These are phyloP conservation scores for Leptodermis oblonga DNA, from an alignment of 257 asterid genomes.

Conservation along the genomic window DNA sequence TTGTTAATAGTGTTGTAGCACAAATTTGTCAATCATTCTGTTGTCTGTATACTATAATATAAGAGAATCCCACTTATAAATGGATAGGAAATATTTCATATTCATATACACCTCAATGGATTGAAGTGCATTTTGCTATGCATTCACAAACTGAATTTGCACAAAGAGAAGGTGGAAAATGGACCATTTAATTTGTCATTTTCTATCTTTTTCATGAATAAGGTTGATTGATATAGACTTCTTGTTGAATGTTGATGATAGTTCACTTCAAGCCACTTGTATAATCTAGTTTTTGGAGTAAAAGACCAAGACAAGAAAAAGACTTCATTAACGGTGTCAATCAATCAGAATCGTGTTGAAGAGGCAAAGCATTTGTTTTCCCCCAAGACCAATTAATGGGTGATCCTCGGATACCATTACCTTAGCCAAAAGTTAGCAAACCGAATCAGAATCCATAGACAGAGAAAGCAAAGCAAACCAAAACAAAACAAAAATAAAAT, in stretches of 20 bases:
- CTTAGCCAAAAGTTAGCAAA: conserved; percentile 7
- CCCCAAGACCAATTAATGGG: neutral
- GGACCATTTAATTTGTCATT: too few species aligned
- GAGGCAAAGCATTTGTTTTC: conserved; percentile 11
- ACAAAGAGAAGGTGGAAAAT: too few species aligned
- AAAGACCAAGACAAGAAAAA: too few species aligned
- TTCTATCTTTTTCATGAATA: too few species aligned
- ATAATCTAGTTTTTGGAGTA: too few species aligned
- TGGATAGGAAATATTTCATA: neutral
- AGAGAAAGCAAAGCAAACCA: neutral
- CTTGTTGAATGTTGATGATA: too few species aligned
- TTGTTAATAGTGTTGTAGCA: neutral
- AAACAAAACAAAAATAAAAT: neutral
- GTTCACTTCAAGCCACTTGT: too few species aligned
- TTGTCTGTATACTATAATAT: neutral
- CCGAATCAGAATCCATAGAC: neutral
- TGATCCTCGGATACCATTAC: conserved; percentile 18
- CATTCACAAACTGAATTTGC: too few species aligned
- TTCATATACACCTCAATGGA: too few species aligned
- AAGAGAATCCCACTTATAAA: neutral
- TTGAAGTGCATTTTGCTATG: too few species aligned
- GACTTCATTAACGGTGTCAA: neutral
- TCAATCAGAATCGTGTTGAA: neutral
- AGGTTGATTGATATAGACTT: too few species aligned
- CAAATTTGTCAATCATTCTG: neutral